These are phyloP conservation scores for Colletotrichum sp. DNA, from an alignment of 2,329 filamentous ascomycete species.

Conservation along the genomic window DNA sequence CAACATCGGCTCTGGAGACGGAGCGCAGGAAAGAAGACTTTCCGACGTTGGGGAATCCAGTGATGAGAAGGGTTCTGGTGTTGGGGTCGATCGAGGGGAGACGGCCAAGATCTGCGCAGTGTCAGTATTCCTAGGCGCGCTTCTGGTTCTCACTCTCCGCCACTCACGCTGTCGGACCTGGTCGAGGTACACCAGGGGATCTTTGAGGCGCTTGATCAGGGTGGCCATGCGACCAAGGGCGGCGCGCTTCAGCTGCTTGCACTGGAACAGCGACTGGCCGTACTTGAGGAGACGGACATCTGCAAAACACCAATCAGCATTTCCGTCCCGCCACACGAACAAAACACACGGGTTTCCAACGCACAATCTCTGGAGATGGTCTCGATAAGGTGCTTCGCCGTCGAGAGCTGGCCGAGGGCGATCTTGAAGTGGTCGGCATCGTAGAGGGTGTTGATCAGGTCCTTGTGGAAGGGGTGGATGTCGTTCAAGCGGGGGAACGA, in stretches of 20 bases:
- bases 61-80: constrained; percentile 93
- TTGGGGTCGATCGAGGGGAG: constrained; percentile 98
- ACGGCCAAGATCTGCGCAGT: constrained; percentile 81
- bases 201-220: constrained; percentile 91
- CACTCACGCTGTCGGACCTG: constrained; percentile 48
- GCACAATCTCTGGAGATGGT: constrained; percentile 85
- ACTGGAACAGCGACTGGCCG: constrained; percentile 95
- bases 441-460: constrained; percentile 96
- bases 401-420: constrained; percentile 93
- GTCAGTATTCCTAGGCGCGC: neutral
- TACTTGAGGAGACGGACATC: constrained; percentile 84
- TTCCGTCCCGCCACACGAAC: neutral
- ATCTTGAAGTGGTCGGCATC: constrained; percentile 98
- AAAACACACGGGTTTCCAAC: neutral
- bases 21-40: constrained; percentile 92
- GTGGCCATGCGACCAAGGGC: constrained; percentile 98
- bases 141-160: constrained; percentile 38
- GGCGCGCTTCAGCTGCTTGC: constrained; percentile 97
- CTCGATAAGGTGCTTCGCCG: constrained; percentile 95
- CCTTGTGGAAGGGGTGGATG: constrained; percentile 87
- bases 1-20: constrained; percentile 17
- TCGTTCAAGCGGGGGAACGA: constrained; percentile 92
- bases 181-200: constrained; percentile 62
- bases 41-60: constrained; percentile 96
- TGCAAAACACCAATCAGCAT: neutral